phyloP scores from a whole-genome alignment of 148 eudicot species.

The Arbutus unedo region DNA sequence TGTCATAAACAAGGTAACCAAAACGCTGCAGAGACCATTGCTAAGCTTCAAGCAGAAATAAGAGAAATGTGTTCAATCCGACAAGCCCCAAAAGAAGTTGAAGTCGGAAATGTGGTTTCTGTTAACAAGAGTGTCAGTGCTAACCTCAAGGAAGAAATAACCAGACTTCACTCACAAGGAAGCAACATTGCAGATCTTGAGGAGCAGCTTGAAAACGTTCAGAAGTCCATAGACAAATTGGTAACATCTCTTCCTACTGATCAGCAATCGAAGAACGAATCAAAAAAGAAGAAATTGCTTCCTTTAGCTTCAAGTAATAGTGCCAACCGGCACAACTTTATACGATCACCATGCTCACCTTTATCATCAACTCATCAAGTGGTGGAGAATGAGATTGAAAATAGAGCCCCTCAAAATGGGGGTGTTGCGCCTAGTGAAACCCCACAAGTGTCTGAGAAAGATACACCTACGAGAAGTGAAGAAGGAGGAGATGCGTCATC shows the following conservation, averaged over 20 bases:
- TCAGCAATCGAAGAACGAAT: slow-evolving; percentile 49
- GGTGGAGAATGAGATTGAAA: slow-evolving; percentile 58
- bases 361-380: slow-evolving; percentile 64
- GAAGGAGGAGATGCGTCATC: slow-evolving; percentile 69
- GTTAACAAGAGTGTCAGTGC: slow-evolving; percentile 88
- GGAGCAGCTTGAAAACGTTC: slow-evolving; percentile 93
- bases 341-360: slow-evolving; percentile 82
- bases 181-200: slow-evolving; percentile 79
- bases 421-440: slow-evolving; percentile 36
- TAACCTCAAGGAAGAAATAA: slow-evolving; percentile 89
- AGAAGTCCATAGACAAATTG: slow-evolving; percentile 79
- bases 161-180: slow-evolving; percentile 94
- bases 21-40: slow-evolving; percentile 96
- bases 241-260: slow-evolving; percentile 75
- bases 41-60: slow-evolving; percentile 85
- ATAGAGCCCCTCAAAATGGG: slow-evolving; percentile 54
- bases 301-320: slow-evolving; percentile 73
- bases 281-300: slow-evolving; percentile 66
- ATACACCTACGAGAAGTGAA: slow-evolving; percentile 59
- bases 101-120: slow-evolving; percentile 39
- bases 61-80: slow-evolving; percentile 61
- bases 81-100: slow-evolving; percentile 43
- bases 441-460: slow-evolving; percentile 46
- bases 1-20: slow-evolving; percentile 92
- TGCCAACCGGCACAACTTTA: slow-evolving; percentile 48